Evolutionary conservation across 805 yeast species (phyloP).

Genomic region (Lipomyces anomalus): DNA sequence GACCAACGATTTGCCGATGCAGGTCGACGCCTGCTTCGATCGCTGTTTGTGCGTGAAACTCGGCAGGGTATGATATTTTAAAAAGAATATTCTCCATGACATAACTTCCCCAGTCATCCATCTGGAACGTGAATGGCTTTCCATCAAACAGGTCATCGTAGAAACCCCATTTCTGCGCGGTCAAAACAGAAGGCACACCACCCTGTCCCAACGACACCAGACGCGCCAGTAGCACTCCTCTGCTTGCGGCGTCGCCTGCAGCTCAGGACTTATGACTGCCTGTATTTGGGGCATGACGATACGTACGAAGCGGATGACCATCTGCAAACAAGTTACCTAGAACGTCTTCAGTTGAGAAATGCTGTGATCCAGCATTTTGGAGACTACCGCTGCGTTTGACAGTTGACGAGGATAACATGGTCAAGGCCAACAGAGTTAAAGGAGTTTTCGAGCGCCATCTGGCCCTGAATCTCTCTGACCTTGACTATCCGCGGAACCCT

Average conservation of each 20-base stretch:
- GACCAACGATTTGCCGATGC: too few species aligned
- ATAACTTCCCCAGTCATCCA: slow-evolving; percentile 49
- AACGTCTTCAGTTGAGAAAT: too few species aligned
- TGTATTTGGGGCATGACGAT: slow-evolving; percentile 61
- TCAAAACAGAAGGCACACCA: slow-evolving; percentile 53
- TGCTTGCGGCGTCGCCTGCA: slow-evolving; percentile 56
- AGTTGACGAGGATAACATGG: slow-evolving; percentile 56
- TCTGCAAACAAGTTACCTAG: too few species aligned
- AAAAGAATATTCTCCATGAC: slow-evolving; percentile 60
- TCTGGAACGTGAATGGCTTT: slow-evolving; percentile 48
- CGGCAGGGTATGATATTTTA: slow-evolving; percentile 61
- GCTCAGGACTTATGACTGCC: slow-evolving; percentile 63
- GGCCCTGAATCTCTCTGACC: slow-evolving; percentile 61
- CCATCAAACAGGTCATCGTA: slow-evolving; percentile 56
- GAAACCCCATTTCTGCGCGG: slow-evolving; percentile 59
- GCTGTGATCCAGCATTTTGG: slow-evolving; percentile 47
- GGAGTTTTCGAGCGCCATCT: slow-evolving; percentile 54
- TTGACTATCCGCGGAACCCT: slow-evolving; percentile 45
- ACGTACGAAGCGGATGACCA: slow-evolving; percentile 54
- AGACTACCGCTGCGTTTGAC: slow-evolving; percentile 56
- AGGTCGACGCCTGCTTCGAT: slow-evolving; percentile 52
- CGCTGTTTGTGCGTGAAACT: slow-evolving; percentile 62
- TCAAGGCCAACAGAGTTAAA: slow-evolving; percentile 56
- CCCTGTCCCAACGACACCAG: slow-evolving; percentile 48
- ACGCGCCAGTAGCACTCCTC: slow-evolving; percentile 53